Base-by-base conservation (phyloP, 2,329 filamentous ascomycete species). In the Verticillium klebahnii region DNA sequence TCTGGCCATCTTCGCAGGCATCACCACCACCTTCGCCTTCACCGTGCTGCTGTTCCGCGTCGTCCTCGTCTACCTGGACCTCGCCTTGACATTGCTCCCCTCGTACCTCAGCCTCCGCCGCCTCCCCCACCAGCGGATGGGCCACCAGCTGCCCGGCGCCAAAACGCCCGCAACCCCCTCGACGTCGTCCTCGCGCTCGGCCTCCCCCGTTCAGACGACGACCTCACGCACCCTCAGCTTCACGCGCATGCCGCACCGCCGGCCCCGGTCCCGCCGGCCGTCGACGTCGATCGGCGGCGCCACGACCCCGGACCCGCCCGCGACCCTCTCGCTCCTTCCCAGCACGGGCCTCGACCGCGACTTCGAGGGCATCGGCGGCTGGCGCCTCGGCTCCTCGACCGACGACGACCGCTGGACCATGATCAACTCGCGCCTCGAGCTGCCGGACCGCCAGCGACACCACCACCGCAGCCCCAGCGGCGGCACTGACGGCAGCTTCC, bases 11-110 rank as follows among this genome's bases (percentile, higher is more conserved):
- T 82, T 87, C 60, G 88, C 88, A 59, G 82, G 81, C 65, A 74
- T 89, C 65, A 90, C 88, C 36, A 86, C 87, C 60, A 81, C 80
- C 5, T 67, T 89, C 57, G 86, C 88, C 45, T 84, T 88, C 65
- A 78, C 82, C 40, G 78, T 89, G 39, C 81, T 91, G 57, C 80
- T 85, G 69, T 74, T 88, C 64, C 82, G 87, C 29, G 82, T 88
- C 29, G 75, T 83, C 56, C 70, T 89, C 59, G 82, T 89, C 61
- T 90, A 89, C 69, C 74, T 89, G 63, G 86, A 90, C 68, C 78
- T 90, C 59, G 82, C 79, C 54, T 72, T 85, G 23, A 84, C 84
- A 8, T 76, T 89, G 3, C 69, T 89, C 2, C 81, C 83, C 6
- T 82, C 83, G 59, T 83, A 84, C 64, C 72, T 89, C 32, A 74